Base-by-base conservation (phyloP, 2,329 filamentous ascomycete species). In the Fusarium setosum region DNA sequence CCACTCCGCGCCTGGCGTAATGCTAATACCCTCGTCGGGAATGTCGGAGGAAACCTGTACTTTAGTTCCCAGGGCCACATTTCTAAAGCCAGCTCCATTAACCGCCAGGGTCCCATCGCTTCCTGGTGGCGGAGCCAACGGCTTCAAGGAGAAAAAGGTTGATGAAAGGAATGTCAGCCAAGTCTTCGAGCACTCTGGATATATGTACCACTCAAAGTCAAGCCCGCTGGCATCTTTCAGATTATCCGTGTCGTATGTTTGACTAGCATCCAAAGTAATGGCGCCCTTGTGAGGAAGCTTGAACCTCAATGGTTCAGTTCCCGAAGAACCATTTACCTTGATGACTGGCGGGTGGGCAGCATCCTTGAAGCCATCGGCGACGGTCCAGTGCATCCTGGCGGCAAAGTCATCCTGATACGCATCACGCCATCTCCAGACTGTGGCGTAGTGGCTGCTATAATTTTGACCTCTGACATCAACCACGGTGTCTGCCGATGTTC, bases 341-440 rank as follows among this genome's bases (percentile, higher is more conserved):
- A 56, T 24, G 3, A 8, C 48, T 5, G 59, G 41, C 1, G 56
- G 56, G 9, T 61, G 59, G 26, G 56, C 10, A 3, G 11, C 59
- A 6, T 48, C 41, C 1, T 37, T 11, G 5, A 48, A 56, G 2
- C 17, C 6, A 17, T 55, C 34, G 1, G 45, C 29, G 1, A 61
- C 13, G 0, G 49, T 61, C 59, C 59, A 61, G 4, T 61, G 59
- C 24, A 61, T 56, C 9, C 49, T 56, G 4, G 56, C 59, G 3
- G 59, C 59, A 21, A 61, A 61, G 17, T 61, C 56, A 9, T 61
- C 56, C 17, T 61, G 59, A 3, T 56, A 61, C 1, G 59, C 59
- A 15, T 61, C 59, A 3, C 56, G 59, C 59, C 59, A 61, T 4
- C 59, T 15, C 48, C 59, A 61, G 0, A 61, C 61, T 1, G 59